Evolutionary conservation across 2,329 filamentous ascomycete genomes (phyloP), one percentile per base, ranked within the genome.

Genomic region (Leptosphaerulina australis): DNA sequence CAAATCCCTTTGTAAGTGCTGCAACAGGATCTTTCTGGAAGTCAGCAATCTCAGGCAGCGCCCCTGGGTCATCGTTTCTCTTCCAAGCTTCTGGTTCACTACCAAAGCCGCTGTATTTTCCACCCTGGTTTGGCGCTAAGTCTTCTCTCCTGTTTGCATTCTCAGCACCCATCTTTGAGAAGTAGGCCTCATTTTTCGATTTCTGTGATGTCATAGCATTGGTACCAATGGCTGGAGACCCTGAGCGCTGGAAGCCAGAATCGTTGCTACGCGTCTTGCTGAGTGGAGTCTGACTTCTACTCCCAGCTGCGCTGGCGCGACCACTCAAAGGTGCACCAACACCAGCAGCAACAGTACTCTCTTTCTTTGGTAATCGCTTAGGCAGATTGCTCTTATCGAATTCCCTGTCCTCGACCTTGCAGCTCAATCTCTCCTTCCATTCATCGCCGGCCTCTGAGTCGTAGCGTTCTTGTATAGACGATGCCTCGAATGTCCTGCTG

Each of bases 51-150:
- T 85, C 85, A 0, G 88, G 89, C 20, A 88, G 75, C 9, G 72
- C 74, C 10, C 76, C 75, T 12, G 40, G 72, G 31, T 71, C 72
- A 25, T 73, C 72, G 46, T 66, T 68, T 44, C 66, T 70, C 63
- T 59, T 79, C 74, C 41, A 72, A 14, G 83, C 79, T 44, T 79
- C 80, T 20, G 88, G 83, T 39, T 86, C 85, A 69, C 87, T 96
- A 26, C 94, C 94, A 72, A 99, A 99, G 0, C 94, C 94, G 9
- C 79, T 82, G 69, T 91, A 99, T 74, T 96, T 97, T 9, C 94
- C 94, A 53, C 94, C 94, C 72, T 97, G 93, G 53, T 81, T 93
- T 0, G 94, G 94, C 22, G 90, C 88, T 43, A 97, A 64, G 63
- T 84, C 79, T 0, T 87, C 90, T 5, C 89, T 80, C 52, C 94